Conservation (phyloP, 768 basidiomycete species). For the Boletus insuetus region DNA sequence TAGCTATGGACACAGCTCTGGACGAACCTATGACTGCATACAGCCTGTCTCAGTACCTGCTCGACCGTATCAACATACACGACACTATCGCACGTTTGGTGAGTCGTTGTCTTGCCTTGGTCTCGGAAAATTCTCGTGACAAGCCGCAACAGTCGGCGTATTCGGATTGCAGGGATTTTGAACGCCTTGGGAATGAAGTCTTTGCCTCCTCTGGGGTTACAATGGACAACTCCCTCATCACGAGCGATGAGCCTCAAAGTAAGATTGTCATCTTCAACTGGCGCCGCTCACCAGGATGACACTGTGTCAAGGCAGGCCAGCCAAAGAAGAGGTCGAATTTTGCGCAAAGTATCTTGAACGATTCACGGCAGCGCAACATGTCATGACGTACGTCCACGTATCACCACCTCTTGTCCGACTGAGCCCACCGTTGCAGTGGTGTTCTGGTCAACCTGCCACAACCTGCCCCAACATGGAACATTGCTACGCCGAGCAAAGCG, state of each 20-base stretch:
- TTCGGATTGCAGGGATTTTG: slow-evolving; percentile 26
- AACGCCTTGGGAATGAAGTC: slow-evolving; percentile 26
- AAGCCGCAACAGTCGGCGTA: slow-evolving; percentile 16
- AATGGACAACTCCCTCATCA: slow-evolving; percentile 22
- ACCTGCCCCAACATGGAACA: slow-evolving; percentile 19
- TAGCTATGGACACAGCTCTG: slow-evolving; percentile 4
- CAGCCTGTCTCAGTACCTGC: slow-evolving; percentile 19
- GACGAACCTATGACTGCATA: slow-evolving; percentile 13
- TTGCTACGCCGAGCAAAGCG: slow-evolving; percentile 18
- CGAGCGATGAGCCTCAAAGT: slow-evolving; percentile 19
- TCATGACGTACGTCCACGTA: slow-evolving; percentile 20
- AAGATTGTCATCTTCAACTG: not conserved
- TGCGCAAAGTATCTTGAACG: slow-evolving; percentile 22
- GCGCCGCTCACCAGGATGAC: slow-evolving; percentile 1
- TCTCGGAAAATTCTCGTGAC: not conserved
- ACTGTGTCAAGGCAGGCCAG: slow-evolving; percentile 10
- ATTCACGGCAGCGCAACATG: slow-evolving; percentile 23
- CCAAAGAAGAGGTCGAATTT: slow-evolving; percentile 17
- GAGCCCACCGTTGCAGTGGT: slow-evolving; percentile 8
- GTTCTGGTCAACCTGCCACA: slow-evolving; percentile 28
- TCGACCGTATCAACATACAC: slow-evolving; percentile 27
- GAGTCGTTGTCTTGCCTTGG: not conserved
- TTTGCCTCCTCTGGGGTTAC: slow-evolving; percentile 24
- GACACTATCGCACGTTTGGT: slow-evolving; percentile 28
- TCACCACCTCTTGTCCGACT: not conserved